Base-by-base conservation (phyloP, 257 asterid species). In the Solanum etuberosum region DNA sequence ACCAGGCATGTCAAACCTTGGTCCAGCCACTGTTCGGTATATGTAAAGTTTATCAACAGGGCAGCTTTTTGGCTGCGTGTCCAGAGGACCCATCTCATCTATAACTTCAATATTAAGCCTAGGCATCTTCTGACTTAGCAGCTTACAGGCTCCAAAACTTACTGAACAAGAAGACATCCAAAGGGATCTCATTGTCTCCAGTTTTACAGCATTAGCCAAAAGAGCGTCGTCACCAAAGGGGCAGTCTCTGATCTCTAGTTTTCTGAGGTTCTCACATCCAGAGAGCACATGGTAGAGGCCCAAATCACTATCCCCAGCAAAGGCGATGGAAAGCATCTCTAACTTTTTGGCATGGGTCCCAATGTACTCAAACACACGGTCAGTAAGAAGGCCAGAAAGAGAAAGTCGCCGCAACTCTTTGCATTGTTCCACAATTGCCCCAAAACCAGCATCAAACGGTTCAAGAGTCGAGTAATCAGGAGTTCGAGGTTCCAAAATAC, bases 21-120 rank as follows among this genome's bases (percentile, higher is more conserved):
- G 87, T 85, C 94, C 93, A 32, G 93, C 92, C 57, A 92, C 88
- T 3, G 93, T 67, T 37, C 92, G 91, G 61, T 91, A 90, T 4
- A 91, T 85, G 73, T 90, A 92, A 83, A 93, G 91, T 74, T 87
- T 91, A 27, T 90, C 91, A 9, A 91, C 94, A 37, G 81, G 88
- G 43, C 63, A 35, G 16, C 86, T 90, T 83, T 90, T 90, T 68
- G 84, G 65, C 40, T 84, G 88, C 31, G 61, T 86, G 5, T 92
- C 46, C 3, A 34, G 40, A 48, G 27, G 57, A 59, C 73, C 73
- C 38, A 90, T 86, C 88, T 89, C 86, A 86, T 89, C 85, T 86
- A 88, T 88, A 61, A 86, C 85, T 67, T 88, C 89, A 46, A 88
- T 86, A 61, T 88, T 88, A 23, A 88, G 88, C 86, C 86, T 80